Conservation (phyloP, 345 rosid species). For the Trapa bicornis region DNA sequence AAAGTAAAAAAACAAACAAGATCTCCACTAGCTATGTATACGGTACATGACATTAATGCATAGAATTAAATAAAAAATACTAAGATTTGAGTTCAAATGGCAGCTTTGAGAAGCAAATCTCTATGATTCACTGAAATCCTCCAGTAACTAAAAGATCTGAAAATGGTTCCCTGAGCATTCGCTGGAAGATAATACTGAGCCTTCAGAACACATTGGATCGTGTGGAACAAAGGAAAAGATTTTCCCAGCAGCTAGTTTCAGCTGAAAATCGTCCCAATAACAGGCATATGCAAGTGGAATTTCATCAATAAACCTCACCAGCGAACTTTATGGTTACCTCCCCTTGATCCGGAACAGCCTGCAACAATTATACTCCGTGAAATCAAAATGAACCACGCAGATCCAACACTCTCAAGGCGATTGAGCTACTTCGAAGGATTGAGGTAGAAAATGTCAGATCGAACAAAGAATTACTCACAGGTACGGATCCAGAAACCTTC, state of each 20-base stretch:
- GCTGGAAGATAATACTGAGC: background rate
- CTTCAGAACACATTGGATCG: background rate
- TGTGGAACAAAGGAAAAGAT: too few species aligned
- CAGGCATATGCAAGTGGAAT: background rate
- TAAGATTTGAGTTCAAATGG: background rate
- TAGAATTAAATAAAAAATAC: background rate
- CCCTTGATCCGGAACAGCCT: conserved; percentile 88
- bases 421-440: background rate
- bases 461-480: conserved; percentile 29
- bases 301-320: conserved; percentile 13
- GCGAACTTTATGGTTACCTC: conserved; percentile 61
- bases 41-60: background rate
- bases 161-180: background rate
- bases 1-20: too few species aligned
- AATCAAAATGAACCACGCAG: background rate
- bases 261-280: background rate
- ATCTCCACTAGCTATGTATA: too few species aligned
- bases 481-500: conserved; percentile 89
- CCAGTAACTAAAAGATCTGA: background rate
- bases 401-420: background rate
- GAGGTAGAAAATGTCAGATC: background rate
- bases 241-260: background rate
- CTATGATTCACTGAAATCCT: background rate
- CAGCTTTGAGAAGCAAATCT: background rate
- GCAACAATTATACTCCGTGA: conserved; percentile 8